Evolutionary conservation across 352 stramenopile species (phyloP).

Genomic region (Phytophthora nicotianae): DNA sequence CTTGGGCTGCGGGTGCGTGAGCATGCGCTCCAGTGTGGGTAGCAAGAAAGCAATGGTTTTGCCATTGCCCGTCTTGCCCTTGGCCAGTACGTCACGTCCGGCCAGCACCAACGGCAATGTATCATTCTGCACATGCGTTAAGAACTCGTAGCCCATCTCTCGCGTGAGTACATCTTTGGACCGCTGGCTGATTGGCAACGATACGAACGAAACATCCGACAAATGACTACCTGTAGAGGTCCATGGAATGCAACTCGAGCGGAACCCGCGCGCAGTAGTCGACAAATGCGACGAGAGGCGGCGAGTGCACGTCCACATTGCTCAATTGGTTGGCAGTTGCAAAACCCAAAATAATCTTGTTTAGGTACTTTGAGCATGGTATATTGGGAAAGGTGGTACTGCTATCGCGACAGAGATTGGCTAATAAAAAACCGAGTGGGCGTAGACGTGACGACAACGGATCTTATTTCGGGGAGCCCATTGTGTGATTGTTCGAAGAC

Average conservation of each 20-base stretch:
- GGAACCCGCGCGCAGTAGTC: conserved; percentile 15
- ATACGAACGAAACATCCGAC: conserved; percentile 52
- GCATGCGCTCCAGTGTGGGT: conserved; percentile 76
- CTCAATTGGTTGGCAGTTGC: conserved; percentile 21
- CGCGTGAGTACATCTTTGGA: conserved; percentile 74
- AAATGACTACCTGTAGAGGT: conserved; percentile 33
- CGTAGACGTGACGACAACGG: conserved; percentile 1
- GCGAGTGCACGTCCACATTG: conserved; percentile 39
- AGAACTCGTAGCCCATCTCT: conserved; percentile 82
- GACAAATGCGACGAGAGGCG: conserved; percentile 17
- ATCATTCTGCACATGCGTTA: conserved; percentile 91
- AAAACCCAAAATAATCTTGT: neutral
- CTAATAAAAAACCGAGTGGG: conserved; percentile 12
- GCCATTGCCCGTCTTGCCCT: conserved; percentile 89
- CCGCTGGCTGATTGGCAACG: conserved; percentile 54
- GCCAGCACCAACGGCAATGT: conserved; percentile 74
- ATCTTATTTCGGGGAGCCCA: conserved; percentile 10
- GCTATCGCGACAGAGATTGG: conserved; percentile 6
- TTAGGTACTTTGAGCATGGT: neutral
- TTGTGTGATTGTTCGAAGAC: conserved; percentile 31
- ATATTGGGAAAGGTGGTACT: neutral
- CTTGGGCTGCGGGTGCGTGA: conserved; percentile 51
- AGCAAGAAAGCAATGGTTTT: conserved; percentile 92
- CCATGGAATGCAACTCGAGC: conserved; percentile 11
- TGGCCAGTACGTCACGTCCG: conserved; percentile 91